Evolutionary conservation across 2,329 filamentous ascomycete genomes (phyloP).

Genomic region (Fusarium buharicum): DNA sequence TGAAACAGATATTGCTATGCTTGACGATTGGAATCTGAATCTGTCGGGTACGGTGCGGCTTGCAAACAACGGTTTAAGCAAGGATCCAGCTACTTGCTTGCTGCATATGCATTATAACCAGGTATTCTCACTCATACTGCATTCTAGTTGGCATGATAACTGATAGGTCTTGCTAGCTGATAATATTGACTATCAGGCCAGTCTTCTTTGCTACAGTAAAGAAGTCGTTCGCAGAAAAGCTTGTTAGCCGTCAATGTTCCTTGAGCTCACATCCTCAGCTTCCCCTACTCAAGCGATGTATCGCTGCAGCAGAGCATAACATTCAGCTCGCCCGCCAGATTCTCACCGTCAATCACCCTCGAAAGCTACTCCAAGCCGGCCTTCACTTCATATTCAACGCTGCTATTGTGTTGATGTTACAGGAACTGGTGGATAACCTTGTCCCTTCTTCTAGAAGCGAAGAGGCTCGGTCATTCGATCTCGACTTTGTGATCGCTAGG

Average conservation of each 20-base stretch:
- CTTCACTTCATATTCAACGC: conserved; percentile 64
- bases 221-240: conserved; percentile 56
- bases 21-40: conserved; percentile 55
- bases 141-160: background rate
- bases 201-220: conserved; percentile 60
- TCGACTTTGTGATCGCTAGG: conserved; percentile 55
- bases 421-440: conserved; percentile 54
- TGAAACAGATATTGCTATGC: conserved; percentile 54
- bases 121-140: conserved; percentile 7
- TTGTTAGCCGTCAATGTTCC: conserved; percentile 47
- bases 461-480: conserved; percentile 44
- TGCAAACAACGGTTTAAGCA: conserved; percentile 48
- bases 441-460: conserved; percentile 40
- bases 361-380: conserved; percentile 56
- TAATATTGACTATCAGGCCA: conserved; percentile 61
- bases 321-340: conserved; percentile 57
- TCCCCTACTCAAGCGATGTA: conserved; percentile 53
- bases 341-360: conserved; percentile 49
- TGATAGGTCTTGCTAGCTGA: conserved; percentile 46
- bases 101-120: conserved; percentile 63
- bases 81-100: conserved; percentile 56
- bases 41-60: conserved; percentile 55
- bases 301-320: conserved; percentile 58
- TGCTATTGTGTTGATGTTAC: conserved; percentile 59
- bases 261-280: conserved; percentile 39